Evolutionary conservation across 2,329 filamentous ascomycete species (phyloP).

Genomic region (Fusarium coicis): DNA sequence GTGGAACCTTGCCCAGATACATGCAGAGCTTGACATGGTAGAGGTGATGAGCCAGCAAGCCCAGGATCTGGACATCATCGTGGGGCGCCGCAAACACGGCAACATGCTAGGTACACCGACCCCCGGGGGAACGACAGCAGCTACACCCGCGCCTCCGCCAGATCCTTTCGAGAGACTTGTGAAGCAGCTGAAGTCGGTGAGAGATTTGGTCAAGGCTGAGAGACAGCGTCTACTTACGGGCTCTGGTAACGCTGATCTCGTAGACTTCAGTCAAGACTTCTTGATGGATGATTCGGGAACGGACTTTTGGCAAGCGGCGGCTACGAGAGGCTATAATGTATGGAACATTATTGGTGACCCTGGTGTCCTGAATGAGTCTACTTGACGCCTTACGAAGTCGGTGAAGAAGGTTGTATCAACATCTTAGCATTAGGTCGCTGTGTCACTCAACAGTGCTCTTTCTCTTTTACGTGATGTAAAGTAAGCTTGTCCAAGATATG

Average conservation of each 20-base stretch:
- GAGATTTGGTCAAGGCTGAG: conserved; percentile 48
- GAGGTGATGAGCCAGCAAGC: conserved; percentile 45
- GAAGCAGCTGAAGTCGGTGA: conserved; percentile 46
- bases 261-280: conserved; percentile 38
- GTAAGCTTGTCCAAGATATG: conserved; percentile 5
- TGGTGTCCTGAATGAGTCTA: conserved; percentile 33
- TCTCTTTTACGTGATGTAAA: conserved; percentile 1
- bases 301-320: conserved; percentile 43
- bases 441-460: not conserved
- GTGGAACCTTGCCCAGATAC: conserved; percentile 55
- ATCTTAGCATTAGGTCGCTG: not conserved
- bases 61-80: conserved; percentile 45
- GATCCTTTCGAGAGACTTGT: conserved; percentile 50
- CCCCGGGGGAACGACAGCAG: conserved; percentile 9
- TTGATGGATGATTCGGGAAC: conserved; percentile 38
- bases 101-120: conserved; percentile 27
- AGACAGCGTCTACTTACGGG: conserved; percentile 42
- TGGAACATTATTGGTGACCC: conserved; percentile 46
- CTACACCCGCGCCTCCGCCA: conserved; percentile 28
- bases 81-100: conserved; percentile 45
- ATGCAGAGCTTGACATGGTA: conserved; percentile 49
- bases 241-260: conserved; percentile 29
- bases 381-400: not conserved
- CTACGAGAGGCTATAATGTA: conserved; percentile 38
- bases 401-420: not conserved